A percentile compares a stretch with the other conserved stretches of the same genome.
These are phyloP conservation scores for Cryptococcus maquisensis DNA, from an alignment of 1,284 basidiomycete genomes.

Conservation along the genomic window DNA sequence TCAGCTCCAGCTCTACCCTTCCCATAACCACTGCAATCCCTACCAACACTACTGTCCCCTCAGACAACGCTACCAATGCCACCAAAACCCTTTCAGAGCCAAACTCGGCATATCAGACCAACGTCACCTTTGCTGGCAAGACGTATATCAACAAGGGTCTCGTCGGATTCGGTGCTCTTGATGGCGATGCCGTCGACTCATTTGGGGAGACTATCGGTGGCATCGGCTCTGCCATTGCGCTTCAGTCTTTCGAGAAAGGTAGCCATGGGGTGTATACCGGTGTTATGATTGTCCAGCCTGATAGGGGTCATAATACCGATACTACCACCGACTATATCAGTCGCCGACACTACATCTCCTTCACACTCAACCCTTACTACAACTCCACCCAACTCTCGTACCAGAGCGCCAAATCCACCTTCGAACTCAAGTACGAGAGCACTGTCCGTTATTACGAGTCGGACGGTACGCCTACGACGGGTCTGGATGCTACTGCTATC, in stretches of 20 bases:
- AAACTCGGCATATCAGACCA: constrained; percentile 16
- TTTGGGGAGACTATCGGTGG: constrained; percentile 44
- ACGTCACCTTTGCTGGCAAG: constrained; percentile 18
- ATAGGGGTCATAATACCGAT: constrained; percentile 49
- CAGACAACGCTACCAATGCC: neutral
- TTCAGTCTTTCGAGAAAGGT: constrained; percentile 14
- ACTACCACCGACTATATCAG: constrained; percentile 59
- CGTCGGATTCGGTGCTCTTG: constrained; percentile 43
- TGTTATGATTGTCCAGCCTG: constrained; percentile 55
- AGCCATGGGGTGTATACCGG: constrained; percentile 47
- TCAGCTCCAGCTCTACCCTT: no score
- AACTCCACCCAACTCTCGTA: constrained; percentile 54
- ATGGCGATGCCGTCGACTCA: constrained; percentile 30
- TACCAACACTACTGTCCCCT: neutral
- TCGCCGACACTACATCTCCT: constrained; percentile 58
- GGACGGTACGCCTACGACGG: constrained; percentile 55
- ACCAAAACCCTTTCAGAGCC: constrained; percentile 5
- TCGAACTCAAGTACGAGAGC: constrained; percentile 56
- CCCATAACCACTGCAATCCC: neutral
- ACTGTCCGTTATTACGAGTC: constrained; percentile 58
- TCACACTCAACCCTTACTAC: constrained; percentile 59
- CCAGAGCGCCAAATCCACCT: constrained; percentile 55
- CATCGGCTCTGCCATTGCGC: constrained; percentile 33
- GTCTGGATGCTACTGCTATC: constrained; percentile 58
- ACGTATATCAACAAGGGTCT: constrained; percentile 41